These are phyloP conservation scores for Candida andamanensis DNA, from an alignment of 805 yeast genomes.

Conservation along the genomic window DNA sequence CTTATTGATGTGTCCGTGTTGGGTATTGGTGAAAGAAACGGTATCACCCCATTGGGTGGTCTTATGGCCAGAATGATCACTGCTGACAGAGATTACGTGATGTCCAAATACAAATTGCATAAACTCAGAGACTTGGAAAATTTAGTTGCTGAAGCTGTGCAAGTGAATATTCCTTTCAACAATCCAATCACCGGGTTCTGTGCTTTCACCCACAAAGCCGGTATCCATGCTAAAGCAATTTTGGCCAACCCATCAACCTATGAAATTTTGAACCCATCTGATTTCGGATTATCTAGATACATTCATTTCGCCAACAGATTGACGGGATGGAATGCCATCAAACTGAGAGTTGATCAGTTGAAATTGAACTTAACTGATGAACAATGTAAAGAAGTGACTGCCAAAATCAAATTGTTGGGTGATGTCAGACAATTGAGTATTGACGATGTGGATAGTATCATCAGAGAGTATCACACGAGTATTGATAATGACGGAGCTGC, in stretches of 20 bases:
- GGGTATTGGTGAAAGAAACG: slow-evolving; percentile 98
- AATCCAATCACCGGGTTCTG: slow-evolving; percentile 99
- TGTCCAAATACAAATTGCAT: slow-evolving; percentile 90
- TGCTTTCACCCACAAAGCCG: slow-evolving; percentile 99
- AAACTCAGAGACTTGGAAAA: slow-evolving; percentile 94
- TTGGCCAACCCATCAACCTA: slow-evolving; percentile 98
- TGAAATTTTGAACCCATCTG: slow-evolving; percentile 91
- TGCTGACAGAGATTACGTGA: slow-evolving; percentile 93
- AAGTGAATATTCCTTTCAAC: slow-evolving; percentile 95
- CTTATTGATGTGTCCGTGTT: slow-evolving; percentile 91
- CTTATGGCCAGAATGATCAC: slow-evolving; percentile 99
- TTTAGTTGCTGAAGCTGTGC: slow-evolving; percentile 95
- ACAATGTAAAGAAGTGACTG: slow-evolving; percentile 92
- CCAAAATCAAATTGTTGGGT: slow-evolving; percentile 88
- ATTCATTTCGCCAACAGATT: slow-evolving; percentile 97
- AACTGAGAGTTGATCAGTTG: slow-evolving; percentile 95
- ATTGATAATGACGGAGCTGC: slow-evolving; percentile 37
- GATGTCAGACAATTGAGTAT: slow-evolving; percentile 91
- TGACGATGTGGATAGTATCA: slow-evolving; percentile 96
- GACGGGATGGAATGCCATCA: slow-evolving; percentile 99
- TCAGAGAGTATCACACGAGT: slow-evolving; percentile 73
- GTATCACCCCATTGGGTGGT: slow-evolving; percentile 96
- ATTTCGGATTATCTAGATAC: slow-evolving; percentile 92
- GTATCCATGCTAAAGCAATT: slow-evolving; percentile 98
- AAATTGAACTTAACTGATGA: slow-evolving; percentile 85